Evolutionary conservation across 192 early-diverging fungal genomes (phyloP), one percentile per base, ranked within the genome.

Genomic region (Powellomyces hirtus): DNA sequence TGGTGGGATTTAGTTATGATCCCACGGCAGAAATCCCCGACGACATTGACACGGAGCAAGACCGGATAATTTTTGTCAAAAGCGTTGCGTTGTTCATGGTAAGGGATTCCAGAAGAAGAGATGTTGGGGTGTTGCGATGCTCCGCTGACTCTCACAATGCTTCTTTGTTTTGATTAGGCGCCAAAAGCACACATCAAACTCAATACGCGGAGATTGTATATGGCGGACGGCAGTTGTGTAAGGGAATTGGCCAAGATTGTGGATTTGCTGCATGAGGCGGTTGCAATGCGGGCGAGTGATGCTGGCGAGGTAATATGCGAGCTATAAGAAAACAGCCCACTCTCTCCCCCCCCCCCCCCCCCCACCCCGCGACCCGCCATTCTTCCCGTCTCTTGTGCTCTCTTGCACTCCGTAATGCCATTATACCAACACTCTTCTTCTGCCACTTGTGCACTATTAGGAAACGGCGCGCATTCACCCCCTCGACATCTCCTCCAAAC

Each of bases 31-130:
- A 80, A 31, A 53, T 82, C 14, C 53, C 75, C 35, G 71, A 73
- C 22, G 83, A 84, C 36, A 58, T 82, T 16, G 58, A 55, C 50
- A 68, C 83, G 16, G 83, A 85, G 68, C 71, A 74, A 22, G 77
- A 82, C 33, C 78, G 81, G 20, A 71, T 85, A 18, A 68, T 77
- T 14, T 83, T 85, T 34, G 72, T 85, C 45, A 85, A 83, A 57
- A 50, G 70, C 11, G 59, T 85, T 29, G 81, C 79, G 7, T 50
- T 62, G 30, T 81, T 74, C 51, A 74, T 85, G 75, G 82, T 82
- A 63, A 26, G n/a, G 18, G 13, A 7, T 2, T 3, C 46, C n/a
- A n/a, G n/a, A n/a, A n/a, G n/a, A 24, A n/a, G 10, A n/a, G 26
- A 20, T 31, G 11, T 8, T 33, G 33, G 45, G 30, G 37, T 63